Base-by-base conservation (phyloP, 164 flowering plant species). In the Platanus orientalis region DNA sequence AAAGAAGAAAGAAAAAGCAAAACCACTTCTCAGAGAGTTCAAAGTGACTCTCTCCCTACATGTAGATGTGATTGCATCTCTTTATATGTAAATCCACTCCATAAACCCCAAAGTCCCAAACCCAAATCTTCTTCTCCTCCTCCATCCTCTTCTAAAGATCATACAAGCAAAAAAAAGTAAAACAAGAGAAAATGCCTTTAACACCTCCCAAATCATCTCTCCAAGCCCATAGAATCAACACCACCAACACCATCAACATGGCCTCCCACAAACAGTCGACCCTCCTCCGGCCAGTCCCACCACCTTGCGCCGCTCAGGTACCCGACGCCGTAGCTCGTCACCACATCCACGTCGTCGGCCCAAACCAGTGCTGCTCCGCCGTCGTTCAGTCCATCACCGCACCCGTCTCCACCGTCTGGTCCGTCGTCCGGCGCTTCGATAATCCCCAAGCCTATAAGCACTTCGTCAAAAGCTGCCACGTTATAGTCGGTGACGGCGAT, bases 401-500 rank as follows among this genome's bases (percentile, higher is more conserved):
- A 1, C 90, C 94, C 0, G 69, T 82, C 50, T 63, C 83, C 66
- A 57, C 88, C 54, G 92, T 88, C 21, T 90, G 97, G 97, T 80
- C 97, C 11, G n/a, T n/a, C n/a, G n/a, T n/a, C n/a, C n/a, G n/a
- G n/a, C n/a, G n/a, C n/a, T n/a, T n/a, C n/a, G n/a, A 81, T 90
- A 79, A 79, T 64, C 97, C 97, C 0, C 90, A 88, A 58, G 83
- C 83, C 24, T 88, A 86, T 77, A 90, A 90, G 65, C 83, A 82
- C 72, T 84, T 90, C 60, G 77, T 90, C 34, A 84, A 82, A 80
- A 81, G 87, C 76, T 90, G 94, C 80, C 57, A 75, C 77, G 81
- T 88, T 55, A 44, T 83, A 64, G 61, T 62, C 60, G 93, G 93
- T 20, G 79, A 81, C 64, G 88, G 85, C 40, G 63, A 71, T 50